phyloP scores from a whole-genome alignment of 1,284 basidiomycete genomes.

The Irpex rosettiformis region DNA sequence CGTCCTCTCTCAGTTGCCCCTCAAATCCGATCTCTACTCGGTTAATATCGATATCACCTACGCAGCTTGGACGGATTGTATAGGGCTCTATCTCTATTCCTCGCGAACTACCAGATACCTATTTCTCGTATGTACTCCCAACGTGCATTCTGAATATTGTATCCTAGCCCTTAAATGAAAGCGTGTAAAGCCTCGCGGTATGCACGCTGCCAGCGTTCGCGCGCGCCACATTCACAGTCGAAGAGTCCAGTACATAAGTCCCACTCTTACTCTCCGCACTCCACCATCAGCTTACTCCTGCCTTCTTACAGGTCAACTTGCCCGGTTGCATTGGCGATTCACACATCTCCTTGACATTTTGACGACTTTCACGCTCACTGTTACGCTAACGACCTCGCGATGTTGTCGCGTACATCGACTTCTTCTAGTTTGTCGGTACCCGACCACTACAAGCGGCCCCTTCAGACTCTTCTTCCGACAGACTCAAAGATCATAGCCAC shows the following conservation, averaged over 20 bases:
- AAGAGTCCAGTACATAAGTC: neutral
- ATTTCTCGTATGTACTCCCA: neutral
- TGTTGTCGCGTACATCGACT: slow-evolving; percentile 14
- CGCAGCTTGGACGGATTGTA: neutral
- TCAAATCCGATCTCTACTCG: neutral
- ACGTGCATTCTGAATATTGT: neutral
- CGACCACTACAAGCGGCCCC: slow-evolving; percentile 23
- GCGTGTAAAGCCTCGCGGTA: neutral
- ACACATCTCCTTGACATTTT: neutral
- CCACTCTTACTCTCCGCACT: neutral
- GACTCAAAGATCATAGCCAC: slow-evolving; percentile 25
- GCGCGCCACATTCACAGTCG: neutral
- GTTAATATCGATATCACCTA: neutral
- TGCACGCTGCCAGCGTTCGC: neutral
- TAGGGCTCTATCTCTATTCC: neutral
- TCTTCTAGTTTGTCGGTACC: slow-evolving; percentile 18
- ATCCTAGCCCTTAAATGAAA: neutral
- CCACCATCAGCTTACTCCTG: neutral
- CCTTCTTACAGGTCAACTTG: neutral
- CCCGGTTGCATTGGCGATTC: neutral
- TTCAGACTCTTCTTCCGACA: slow-evolving; percentile 27
- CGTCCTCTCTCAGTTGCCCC: neutral
- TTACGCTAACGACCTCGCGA: slow-evolving; percentile 1
- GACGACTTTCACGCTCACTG: neutral
- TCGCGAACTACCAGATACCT: neutral